Evolutionary conservation across 2,329 filamentous ascomycete genomes (phyloP).

Genomic region (Aureobasidium subglaciale): DNA sequence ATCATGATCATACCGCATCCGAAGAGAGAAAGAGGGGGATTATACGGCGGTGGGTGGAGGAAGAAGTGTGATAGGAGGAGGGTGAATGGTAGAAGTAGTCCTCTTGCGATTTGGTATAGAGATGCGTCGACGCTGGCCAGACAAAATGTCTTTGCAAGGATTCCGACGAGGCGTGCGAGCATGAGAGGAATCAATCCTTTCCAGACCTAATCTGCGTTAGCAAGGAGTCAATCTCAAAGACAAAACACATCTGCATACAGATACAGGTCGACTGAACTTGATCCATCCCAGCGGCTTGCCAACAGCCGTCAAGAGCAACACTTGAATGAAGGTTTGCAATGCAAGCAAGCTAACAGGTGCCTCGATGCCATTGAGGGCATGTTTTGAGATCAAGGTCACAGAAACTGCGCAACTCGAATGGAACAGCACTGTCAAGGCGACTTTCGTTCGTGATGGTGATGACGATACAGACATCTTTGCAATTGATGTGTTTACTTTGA

Average conservation of each 20-base stretch:
- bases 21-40: slow-evolving; percentile 9
- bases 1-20: slow-evolving; percentile 11
- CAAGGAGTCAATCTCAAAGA: not conserved
- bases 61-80: slow-evolving; percentile 6
- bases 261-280: not conserved
- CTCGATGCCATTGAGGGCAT: slow-evolving; percentile 9
- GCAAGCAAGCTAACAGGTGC: slow-evolving; percentile 9
- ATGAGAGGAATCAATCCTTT: slow-evolving; percentile 4
- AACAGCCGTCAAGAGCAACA: slow-evolving; percentile 2
- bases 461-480: not conserved
- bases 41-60: slow-evolving; percentile 7
- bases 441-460: slow-evolving; percentile 6
- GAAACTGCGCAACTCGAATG: slow-evolving; percentile 11
- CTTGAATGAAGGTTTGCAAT: slow-evolving; percentile 9
- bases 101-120: slow-evolving; percentile 11
- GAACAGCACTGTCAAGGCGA: slow-evolving; percentile 11
- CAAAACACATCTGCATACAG: not conserved
- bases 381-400: slow-evolving; percentile 9
- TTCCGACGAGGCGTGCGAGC: slow-evolving; percentile 7
- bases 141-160: slow-evolving; percentile 12
- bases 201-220: slow-evolving; percentile 1
- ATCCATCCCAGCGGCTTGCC: slow-evolving; percentile 11
- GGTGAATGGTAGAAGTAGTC: slow-evolving; percentile 8
- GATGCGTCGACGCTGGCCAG: slow-evolving; percentile 10
- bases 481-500: not conserved